These are phyloP conservation scores for Cladosporium sp. DNA, from an alignment of 2,329 filamentous ascomycete genomes.

Conservation along the genomic window DNA sequence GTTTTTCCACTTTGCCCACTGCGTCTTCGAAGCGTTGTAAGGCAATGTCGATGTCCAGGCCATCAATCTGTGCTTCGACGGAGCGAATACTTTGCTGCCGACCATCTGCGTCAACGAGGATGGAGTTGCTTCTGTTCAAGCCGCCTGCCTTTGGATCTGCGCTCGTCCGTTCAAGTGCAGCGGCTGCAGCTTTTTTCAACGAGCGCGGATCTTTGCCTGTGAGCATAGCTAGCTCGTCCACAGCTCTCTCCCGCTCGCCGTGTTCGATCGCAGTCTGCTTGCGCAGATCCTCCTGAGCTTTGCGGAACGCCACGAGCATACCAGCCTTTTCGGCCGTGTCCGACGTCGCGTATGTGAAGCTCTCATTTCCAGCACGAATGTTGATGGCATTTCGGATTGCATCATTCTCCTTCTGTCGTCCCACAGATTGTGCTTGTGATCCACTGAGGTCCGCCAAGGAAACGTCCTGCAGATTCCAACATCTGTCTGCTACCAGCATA, in stretches of 20 bases:
- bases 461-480: slow-evolving; percentile 90
- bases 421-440: slow-evolving; percentile 28
- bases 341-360: slow-evolving; percentile 86
- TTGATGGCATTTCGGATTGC: slow-evolving; percentile 76
- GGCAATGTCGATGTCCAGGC: slow-evolving; percentile 93
- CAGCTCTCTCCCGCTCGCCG: slow-evolving; percentile 73
- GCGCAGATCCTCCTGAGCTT: slow-evolving; percentile 87
- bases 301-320: slow-evolving; percentile 85
- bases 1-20: slow-evolving; percentile 78
- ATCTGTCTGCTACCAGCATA: slow-evolving; percentile 89
- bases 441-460: slow-evolving; percentile 84
- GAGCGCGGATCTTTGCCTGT: slow-evolving; percentile 46
- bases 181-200: slow-evolving; percentile 56
- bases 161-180: slow-evolving; percentile 57
- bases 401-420: slow-evolving; percentile 52
- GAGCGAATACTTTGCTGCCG: slow-evolving; percentile 94
- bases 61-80: slow-evolving; percentile 94
- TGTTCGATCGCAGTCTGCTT: slow-evolving; percentile 83
- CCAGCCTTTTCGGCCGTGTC: slow-evolving; percentile 73
- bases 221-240: slow-evolving; percentile 34
- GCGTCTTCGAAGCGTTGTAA: slow-evolving; percentile 85
- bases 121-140: slow-evolving; percentile 40
- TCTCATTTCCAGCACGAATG: slow-evolving; percentile 83
- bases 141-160: slow-evolving; percentile 45
- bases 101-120: slow-evolving; percentile 93